Evolutionary conservation across 2,329 filamentous ascomycete genomes (phyloP).

Genomic region (Furcasterigmium sp.): DNA sequence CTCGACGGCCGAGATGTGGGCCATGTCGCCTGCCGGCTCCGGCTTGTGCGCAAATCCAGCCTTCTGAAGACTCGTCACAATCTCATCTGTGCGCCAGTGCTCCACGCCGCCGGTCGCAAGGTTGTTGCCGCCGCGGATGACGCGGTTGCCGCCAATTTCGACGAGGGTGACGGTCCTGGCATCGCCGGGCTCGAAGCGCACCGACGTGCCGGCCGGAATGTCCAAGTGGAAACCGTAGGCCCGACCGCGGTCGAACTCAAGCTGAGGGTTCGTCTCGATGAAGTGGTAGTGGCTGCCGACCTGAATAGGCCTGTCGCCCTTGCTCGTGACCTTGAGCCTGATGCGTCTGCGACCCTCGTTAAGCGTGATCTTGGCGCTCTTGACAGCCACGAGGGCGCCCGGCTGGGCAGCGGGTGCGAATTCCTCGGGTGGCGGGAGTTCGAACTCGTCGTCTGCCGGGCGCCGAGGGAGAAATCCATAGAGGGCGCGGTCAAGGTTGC

Average conservation of each 20-base stretch:
- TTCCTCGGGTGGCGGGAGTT: slow-evolving; percentile 55
- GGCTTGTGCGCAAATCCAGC: slow-evolving; percentile 75
- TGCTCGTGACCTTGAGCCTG: slow-evolving; percentile 72
- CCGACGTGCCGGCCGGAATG: slow-evolving; percentile 84
- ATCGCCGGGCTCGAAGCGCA: slow-evolving; percentile 92
- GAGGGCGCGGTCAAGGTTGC: slow-evolving; percentile 77
- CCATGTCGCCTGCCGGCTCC: slow-evolving; percentile 52
- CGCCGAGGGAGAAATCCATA: slow-evolving; percentile 90
- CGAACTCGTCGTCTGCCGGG: slow-evolving; percentile 64
- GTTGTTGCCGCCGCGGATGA: slow-evolving; percentile 80
- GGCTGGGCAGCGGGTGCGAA: slow-evolving; percentile 67
- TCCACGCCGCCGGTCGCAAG: slow-evolving; percentile 72
- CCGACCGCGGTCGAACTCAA: slow-evolving; percentile 79
- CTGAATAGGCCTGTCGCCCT: slow-evolving; percentile 85
- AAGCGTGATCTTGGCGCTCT: slow-evolving; percentile 56
- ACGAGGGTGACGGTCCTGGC: slow-evolving; percentile 85
- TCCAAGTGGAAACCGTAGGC: slow-evolving; percentile 85
- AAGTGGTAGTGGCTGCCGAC: slow-evolving; percentile 96
- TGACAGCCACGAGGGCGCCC: slow-evolving; percentile 71
- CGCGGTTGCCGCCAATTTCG: slow-evolving; percentile 73
- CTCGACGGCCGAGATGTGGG: slow-evolving; percentile 54
- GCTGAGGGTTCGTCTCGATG: slow-evolving; percentile 84
- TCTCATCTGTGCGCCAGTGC: slow-evolving; percentile 53
- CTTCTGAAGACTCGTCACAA: slow-evolving; percentile 60
- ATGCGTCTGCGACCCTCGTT: slow-evolving; percentile 73